Base-by-base conservation (phyloP, 2,329 filamentous ascomycete species). In the Sodiomyces alkalinus region DNA sequence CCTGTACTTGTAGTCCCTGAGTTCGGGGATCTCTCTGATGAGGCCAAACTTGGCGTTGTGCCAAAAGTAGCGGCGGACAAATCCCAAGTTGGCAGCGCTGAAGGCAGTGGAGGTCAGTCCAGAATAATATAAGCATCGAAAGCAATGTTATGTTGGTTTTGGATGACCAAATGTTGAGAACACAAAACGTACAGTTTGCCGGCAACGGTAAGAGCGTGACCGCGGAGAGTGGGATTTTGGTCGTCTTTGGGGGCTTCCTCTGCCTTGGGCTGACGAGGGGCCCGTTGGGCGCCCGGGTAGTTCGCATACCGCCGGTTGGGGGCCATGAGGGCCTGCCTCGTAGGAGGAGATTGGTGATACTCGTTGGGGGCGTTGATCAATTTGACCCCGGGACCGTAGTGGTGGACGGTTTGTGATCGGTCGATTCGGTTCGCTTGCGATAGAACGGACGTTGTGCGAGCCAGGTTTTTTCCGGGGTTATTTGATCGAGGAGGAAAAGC, bases 171-270 rank as follows among this genome's bases (percentile, higher is more conserved):
- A n/a, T n/a, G n/a, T n/a, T 11, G 7, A 19, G 21, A 12, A 13
- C 17, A 13, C 11, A 14, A 17, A 3, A 50, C 64, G 45, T 53
- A 80, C 75, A 79, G 43, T 33, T 60, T 68, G 29, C 69, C 67
- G 22, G 66, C 70, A 28, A 75, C 56, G 17, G 68, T 60, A 26
- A 92, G 56, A 6, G 72, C 51, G 18, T 64, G 51, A 5, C 82
- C 82, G 31, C 74, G 64, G 37, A 92, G 56, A 2, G 72, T 63
- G 1, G 82, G 81, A 45, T 87, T 85, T 22, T 66, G 60, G 36
- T 72, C 65, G 18, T 60, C 48, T 26, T 35, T 30, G 5, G 25
- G 15, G 11, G 28, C 31, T 7, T 17, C n/a, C 12, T 28, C 26
- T 9, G 32, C 16, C 7, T 28, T 28, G 10, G 12, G 17, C 17